Evolutionary conservation across 2,329 filamentous ascomycete genomes (phyloP).

Genomic region (Annulohypoxylon truncatum): DNA sequence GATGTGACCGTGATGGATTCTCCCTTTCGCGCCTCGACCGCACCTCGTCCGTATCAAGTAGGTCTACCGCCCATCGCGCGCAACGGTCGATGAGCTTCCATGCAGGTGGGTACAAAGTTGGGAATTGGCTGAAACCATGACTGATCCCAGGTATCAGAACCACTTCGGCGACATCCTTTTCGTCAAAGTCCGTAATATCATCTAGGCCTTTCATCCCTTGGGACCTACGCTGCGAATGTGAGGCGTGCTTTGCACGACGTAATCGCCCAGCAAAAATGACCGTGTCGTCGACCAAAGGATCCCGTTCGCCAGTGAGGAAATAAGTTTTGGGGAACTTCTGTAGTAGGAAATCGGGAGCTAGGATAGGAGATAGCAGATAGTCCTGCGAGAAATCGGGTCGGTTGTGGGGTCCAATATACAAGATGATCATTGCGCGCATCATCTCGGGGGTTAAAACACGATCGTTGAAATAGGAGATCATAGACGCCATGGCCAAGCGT

Average conservation of each 20-base stretch:
- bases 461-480: constrained; percentile 98
- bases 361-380: constrained; percentile 87
- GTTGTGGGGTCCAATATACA: constrained; percentile 94
- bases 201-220: constrained; percentile 61
- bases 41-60: constrained; percentile 69
- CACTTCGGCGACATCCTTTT: constrained; percentile 82
- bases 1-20: constrained; percentile 54
- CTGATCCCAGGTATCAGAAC: constrained; percentile 87
- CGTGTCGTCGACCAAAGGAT: constrained; percentile 95
- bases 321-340: constrained; percentile 93
- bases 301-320: constrained; percentile 93
- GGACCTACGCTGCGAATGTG: constrained; percentile 62
- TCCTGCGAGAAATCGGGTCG: constrained; percentile 93
- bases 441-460: constrained; percentile 94
- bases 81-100: constrained; percentile 88
- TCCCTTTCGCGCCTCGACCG: constrained; percentile 49
- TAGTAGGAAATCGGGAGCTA: constrained; percentile 86
- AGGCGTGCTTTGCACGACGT: constrained; percentile 78
- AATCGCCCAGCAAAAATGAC: constrained; percentile 93
- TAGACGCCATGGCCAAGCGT: constrained; percentile 92
- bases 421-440: constrained; percentile 99
- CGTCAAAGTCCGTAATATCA: constrained; percentile 70
- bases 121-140: constrained; percentile 95
- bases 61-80: constrained; percentile 82
- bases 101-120: constrained; percentile 85